phyloP scores from a whole-genome alignment of 78 protist species.

The Monocercomonoides exilis region DNA sequence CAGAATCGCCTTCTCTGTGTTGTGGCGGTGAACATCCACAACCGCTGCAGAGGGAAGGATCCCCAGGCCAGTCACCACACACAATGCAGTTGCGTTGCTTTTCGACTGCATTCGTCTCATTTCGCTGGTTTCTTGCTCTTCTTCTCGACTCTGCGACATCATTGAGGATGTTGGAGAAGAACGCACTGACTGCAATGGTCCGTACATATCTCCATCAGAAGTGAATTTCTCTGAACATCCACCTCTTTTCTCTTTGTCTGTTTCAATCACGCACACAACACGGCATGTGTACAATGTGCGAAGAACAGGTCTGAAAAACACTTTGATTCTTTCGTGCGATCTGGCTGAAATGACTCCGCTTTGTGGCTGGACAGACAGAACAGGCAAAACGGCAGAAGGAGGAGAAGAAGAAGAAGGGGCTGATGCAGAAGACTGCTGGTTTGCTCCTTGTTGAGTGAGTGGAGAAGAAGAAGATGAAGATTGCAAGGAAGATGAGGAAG shows the following conservation, averaged over 20 bases:
- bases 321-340: not conserved
- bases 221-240: too few species aligned
- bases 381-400: too few species aligned
- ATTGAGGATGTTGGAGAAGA: too few species aligned
- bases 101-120: too few species aligned
- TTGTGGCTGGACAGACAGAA: not conserved
- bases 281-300: not conserved
- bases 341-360: not conserved
- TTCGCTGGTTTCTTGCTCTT: not conserved
- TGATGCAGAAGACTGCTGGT: too few species aligned
- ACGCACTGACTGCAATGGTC: too few species aligned
- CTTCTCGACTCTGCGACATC: not conserved
- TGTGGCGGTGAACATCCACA: not conserved
- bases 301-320: not conserved
- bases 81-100: not conserved
- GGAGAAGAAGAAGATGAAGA: too few species aligned
- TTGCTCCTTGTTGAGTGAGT: too few species aligned
- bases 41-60: not conserved
- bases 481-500: too few species aligned
- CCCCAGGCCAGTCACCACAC: not conserved
- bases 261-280: not conserved
- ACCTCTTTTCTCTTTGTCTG: not conserved
- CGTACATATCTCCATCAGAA: too few species aligned
- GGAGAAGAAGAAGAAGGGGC: too few species aligned
- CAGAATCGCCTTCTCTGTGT: not conserved